Conservation (phyloP, 306 rosid genomes). For the Malus orientalis region DNA sequence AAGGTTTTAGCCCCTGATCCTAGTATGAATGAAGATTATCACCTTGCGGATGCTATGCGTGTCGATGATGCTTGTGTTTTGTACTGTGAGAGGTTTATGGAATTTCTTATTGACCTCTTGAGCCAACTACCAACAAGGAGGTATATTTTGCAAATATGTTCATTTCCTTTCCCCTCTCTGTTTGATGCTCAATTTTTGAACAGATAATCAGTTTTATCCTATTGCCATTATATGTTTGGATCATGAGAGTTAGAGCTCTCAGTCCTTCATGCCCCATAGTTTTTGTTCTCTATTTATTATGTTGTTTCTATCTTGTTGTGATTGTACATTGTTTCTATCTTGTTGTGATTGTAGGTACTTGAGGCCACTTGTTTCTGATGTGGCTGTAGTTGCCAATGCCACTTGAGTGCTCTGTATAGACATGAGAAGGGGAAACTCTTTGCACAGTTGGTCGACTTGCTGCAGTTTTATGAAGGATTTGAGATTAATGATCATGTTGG, state of each 20-base stretch:
- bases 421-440: slow-evolving; percentile 91
- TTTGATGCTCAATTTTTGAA: not conserved
- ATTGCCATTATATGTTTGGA: not conserved
- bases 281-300: not conserved
- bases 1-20: slow-evolving; percentile 46
- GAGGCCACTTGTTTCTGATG: slow-evolving; percentile 95
- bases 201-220: not conserved
- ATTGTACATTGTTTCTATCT: slow-evolving; percentile 18
- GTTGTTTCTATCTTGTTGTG: slow-evolving; percentile 3
- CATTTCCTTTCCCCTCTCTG: not conserved
- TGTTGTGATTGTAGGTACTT: slow-evolving; percentile 49
- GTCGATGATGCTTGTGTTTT: slow-evolving; percentile 81
- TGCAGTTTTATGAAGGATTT: slow-evolving; percentile 91
- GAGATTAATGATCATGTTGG: slow-evolving; percentile 95
- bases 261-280: not conserved
- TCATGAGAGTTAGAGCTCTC: not conserved
- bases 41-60: slow-evolving; percentile 20
- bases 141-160: slow-evolving; percentile 24
- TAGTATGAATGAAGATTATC: slow-evolving; percentile 33
- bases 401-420: slow-evolving; percentile 84
- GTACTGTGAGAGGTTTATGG: slow-evolving; percentile 97
- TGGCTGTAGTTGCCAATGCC: slow-evolving; percentile 97
- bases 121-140: slow-evolving; percentile 98
- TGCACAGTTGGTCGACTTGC: slow-evolving; percentile 88
- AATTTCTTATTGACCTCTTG: slow-evolving; percentile 93